A percentile compares a stretch with the other conserved stretches of the same genome.
These are phyloP conservation scores for Saccharomyces hybrid DNA, from an alignment of 1,139 yeast genomes.

Conservation along the genomic window DNA sequence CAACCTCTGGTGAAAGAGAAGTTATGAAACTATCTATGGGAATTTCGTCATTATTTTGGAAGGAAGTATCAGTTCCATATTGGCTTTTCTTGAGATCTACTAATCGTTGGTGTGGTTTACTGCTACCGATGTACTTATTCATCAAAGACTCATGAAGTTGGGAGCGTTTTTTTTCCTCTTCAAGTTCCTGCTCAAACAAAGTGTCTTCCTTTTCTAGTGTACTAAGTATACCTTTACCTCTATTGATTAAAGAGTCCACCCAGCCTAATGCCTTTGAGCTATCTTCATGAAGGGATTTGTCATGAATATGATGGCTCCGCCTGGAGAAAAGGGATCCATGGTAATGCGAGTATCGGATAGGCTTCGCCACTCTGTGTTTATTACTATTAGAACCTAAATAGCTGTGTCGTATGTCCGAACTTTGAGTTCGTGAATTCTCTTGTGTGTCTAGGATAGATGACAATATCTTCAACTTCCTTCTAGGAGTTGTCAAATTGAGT, in stretches of 20 bases:
- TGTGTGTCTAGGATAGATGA: neutral
- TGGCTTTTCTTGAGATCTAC: neutral
- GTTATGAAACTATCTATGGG: conserved; percentile 12
- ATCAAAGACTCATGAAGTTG: neutral
- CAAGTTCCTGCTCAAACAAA: conserved; percentile 3
- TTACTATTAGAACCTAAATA: neutral
- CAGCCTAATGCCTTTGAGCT: conserved; percentile 34
- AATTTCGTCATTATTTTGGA: conserved; percentile 15
- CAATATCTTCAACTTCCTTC: neutral
- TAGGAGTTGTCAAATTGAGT: neutral
- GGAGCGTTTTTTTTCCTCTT: neutral
- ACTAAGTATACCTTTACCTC: conserved; percentile 35
- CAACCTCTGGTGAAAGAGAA: conserved; percentile 2
- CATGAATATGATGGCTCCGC: neutral
- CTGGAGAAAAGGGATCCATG: neutral
- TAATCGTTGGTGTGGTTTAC: neutral
- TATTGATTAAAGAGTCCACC: conserved; percentile 40
- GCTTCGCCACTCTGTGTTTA: neutral
- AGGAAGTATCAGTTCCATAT: conserved; percentile 14
- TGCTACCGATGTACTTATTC: neutral
- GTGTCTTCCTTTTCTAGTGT: conserved; percentile 31
- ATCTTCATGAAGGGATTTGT: neutral
- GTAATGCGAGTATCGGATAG: neutral
- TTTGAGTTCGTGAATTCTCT: neutral
- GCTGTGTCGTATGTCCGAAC: neutral